A percentile compares a stretch with the other conserved stretches of the same genome.
Evolutionary conservation across 1,284 basidiomycete species (phyloP).

Genomic region (Ganoderma boninense): DNA sequence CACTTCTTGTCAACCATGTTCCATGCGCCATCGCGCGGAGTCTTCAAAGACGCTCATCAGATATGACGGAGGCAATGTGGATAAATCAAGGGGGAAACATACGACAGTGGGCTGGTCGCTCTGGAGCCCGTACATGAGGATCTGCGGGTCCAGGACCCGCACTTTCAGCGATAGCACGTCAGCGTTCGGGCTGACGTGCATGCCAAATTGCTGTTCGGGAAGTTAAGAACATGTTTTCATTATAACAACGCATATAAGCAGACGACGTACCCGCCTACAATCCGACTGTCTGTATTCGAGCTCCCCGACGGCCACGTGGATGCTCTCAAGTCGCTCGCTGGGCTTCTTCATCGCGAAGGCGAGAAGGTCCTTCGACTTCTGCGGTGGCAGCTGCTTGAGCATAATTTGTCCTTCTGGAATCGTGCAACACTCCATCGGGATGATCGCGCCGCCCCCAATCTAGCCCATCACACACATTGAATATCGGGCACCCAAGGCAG

Average conservation of each 20-base stretch:
- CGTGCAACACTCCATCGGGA: slow-evolving; percentile 73
- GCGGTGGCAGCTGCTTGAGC: slow-evolving; percentile 74
- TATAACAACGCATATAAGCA: not conserved
- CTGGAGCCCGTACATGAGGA: slow-evolving; percentile 64
- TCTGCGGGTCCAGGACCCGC: slow-evolving; percentile 68
- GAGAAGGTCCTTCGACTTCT: slow-evolving; percentile 70
- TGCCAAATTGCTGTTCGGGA: slow-evolving; percentile 57
- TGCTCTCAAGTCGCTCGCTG: slow-evolving; percentile 63
- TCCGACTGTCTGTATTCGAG: slow-evolving; percentile 76
- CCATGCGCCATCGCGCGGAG: slow-evolving; percentile 71
- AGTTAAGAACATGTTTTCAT: not conserved
- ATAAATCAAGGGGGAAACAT: slow-evolving; percentile 33
- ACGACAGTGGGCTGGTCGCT: slow-evolving; percentile 63
- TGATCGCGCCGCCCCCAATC: slow-evolving; percentile 71
- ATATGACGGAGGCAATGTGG: not conserved
- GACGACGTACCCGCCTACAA: slow-evolving; percentile 58
- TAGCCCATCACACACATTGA: slow-evolving; percentile 37
- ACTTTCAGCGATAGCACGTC: slow-evolving; percentile 63
- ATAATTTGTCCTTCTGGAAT: slow-evolving; percentile 77
- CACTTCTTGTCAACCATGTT: slow-evolving; percentile 79
- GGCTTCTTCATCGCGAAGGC: slow-evolving; percentile 78
- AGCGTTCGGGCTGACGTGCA: slow-evolving; percentile 57
- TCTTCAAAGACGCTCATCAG: slow-evolving; percentile 42
- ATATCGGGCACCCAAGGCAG: no score
- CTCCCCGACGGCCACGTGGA: slow-evolving; percentile 62